Base-by-base conservation (phyloP, 1,139 yeast genomes). In the Yamadazyma sp. region DNA sequence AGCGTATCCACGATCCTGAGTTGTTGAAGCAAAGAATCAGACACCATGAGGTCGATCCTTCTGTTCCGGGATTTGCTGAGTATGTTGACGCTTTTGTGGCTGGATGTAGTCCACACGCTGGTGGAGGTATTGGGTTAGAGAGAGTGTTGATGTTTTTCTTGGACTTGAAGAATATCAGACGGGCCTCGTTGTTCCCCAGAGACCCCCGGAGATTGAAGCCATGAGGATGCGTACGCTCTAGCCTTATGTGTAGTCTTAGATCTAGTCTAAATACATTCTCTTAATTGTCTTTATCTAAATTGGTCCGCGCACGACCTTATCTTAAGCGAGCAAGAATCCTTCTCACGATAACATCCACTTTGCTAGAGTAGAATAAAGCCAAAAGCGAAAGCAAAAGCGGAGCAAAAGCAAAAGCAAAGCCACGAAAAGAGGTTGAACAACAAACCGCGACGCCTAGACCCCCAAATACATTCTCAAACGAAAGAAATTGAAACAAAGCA, bases 41-140 rank as follows among this genome's bases (percentile, higher is more conserved):
- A 39, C 84, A 73, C 34, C 96, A 86, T 56, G 97, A 79, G 33
- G 82, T 94, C 41, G 87, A 87, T 60, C 88, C 96, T 45, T 68
- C 67, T 40, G 77, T 77, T 46, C 86, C 89, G 24, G 97, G 97
- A 48, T 72, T 90, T 57, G 75, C 76, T 59, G 97, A 94, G 61
- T 92, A 94, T 65, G 84, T 88, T 45, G 90, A 90, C 48, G 95
- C 96, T 15, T 92, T 94, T 73, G 71, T 78, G 34, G 90, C 85
- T 61, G 99, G 97, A 15, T 92, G 97, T 75, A 83, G 96, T 49
- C 98, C 99, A 35, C 99, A 92, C 56, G 99, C 96, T 18, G 99
- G 99, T 63, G 99, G 98, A 70, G 99, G 99, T 68, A 92, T 92
- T 62, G 99, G 99, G 55, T 73, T 92, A 51, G 99, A 92, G 71